Evolutionary conservation across 2,329 filamentous ascomycete species (phyloP).

Genomic region (Apiospora pterosperma): DNA sequence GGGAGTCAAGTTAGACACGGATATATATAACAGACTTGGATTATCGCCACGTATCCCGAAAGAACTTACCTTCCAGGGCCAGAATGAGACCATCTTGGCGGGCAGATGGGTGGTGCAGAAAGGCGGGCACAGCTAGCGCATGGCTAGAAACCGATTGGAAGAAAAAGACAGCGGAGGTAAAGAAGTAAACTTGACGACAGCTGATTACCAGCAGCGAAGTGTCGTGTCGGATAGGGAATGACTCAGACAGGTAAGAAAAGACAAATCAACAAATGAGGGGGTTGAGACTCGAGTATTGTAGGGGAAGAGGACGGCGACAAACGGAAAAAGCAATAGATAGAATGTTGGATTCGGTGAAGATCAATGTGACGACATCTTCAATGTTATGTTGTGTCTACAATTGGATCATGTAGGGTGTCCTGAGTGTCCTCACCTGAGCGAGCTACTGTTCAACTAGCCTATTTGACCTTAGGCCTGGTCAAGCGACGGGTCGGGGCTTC

Average conservation of each 20-base stretch:
- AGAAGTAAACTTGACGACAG: background rate
- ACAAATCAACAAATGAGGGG: background rate
- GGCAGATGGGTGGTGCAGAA: background rate
- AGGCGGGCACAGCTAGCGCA: conserved; percentile 13
- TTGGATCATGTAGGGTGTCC: background rate
- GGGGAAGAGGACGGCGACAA: background rate
- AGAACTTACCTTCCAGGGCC: conserved; percentile 72
- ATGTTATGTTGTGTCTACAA: background rate
- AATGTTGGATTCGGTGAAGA: background rate
- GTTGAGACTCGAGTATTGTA: too few relatives aligned
- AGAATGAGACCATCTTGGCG: conserved; percentile 72
- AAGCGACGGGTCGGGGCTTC: background rate
- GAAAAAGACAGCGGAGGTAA: background rate
- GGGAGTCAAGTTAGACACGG: background rate
- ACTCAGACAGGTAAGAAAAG: background rate
- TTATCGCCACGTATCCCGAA: background rate
- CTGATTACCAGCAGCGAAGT: background rate
- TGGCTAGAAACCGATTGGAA: conserved; percentile 10
- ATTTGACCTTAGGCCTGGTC: background rate
- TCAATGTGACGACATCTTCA: conserved; percentile 5
- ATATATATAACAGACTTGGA: conserved; percentile 5
- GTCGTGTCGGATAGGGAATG: background rate
- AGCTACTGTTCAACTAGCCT: too few relatives aligned
- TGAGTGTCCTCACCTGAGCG: background rate
- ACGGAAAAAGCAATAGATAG: background rate